Conservation (phyloP, 2,329 filamentous ascomycete genomes). For the Juglanconis oblonga region DNA sequence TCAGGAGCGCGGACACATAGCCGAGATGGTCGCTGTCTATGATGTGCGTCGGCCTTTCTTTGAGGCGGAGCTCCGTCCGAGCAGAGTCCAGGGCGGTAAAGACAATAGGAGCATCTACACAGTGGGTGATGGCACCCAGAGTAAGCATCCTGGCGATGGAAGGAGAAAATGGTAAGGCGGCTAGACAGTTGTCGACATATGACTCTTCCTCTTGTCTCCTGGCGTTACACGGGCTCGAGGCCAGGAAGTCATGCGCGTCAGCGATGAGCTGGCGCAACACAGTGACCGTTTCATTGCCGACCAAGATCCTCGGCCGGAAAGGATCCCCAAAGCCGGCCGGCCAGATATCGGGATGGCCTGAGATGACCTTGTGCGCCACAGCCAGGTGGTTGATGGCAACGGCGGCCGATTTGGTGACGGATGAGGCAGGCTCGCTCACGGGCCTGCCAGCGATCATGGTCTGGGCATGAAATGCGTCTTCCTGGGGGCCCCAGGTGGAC, state of each 20-base stretch:
- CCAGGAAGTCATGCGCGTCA: conserved; percentile 1
- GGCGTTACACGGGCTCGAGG: neutral
- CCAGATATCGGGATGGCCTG: conserved; percentile 1
- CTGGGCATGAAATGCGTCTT: neutral
- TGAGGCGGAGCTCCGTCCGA: too few relatives aligned
- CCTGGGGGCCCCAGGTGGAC: too few relatives aligned
- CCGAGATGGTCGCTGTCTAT: conserved; percentile 1
- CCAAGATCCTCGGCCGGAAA: conserved; percentile 6
- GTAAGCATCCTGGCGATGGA: conserved; percentile 1
- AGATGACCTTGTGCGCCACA: neutral
- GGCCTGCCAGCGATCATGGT: neutral
- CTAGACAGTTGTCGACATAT: neutral
- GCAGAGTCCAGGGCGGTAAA: conserved; percentile 1
- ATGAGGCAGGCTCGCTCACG: neutral
- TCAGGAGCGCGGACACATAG: neutral
- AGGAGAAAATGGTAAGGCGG: conserved; percentile 6
- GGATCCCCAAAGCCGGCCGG: neutral
- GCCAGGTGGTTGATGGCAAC: neutral
- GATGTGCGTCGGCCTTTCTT: neutral
- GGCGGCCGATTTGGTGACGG: neutral
- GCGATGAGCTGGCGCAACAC: neutral
- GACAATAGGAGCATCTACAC: conserved; percentile 6
- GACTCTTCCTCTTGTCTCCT: neutral
- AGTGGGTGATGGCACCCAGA: neutral
- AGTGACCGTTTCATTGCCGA: neutral